Evolutionary conservation across 768 basidiomycete genomes (phyloP).

Genomic region (Boletus coccyginus): DNA sequence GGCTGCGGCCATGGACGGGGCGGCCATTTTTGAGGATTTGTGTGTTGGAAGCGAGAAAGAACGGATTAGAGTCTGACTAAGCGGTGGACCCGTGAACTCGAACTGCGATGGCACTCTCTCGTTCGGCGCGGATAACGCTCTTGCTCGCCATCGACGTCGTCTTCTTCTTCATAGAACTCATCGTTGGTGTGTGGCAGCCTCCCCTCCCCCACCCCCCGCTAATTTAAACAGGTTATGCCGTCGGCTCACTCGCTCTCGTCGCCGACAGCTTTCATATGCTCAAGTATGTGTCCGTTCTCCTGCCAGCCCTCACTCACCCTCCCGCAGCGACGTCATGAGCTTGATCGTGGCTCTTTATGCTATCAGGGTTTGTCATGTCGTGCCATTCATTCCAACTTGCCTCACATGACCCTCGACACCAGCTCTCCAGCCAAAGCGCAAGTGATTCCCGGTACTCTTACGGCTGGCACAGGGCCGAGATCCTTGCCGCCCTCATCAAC

Average conservation of each 20-base stretch:
- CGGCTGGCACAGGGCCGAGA: constrained; percentile 99
- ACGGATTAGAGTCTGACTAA: constrained; percentile 20
- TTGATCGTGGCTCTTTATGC: constrained; percentile 94
- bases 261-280: constrained; percentile 99
- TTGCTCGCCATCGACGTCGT: constrained; percentile 80
- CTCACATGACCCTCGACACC: constrained; percentile 8
- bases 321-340: constrained; percentile 89
- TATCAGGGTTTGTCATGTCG: constrained; percentile 55
- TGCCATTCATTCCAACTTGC: constrained; percentile 4
- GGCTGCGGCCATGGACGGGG: constrained; percentile 89
- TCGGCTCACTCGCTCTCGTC: constrained; percentile 91
- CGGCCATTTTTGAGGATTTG: constrained; percentile 43
- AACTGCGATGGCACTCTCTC: constrained; percentile 44
- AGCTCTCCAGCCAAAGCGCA: constrained; percentile 64
- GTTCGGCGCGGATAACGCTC: constrained; percentile 69
- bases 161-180: constrained; percentile 86
- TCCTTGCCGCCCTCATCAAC: constrained; percentile 91
- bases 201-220: constrained; percentile 9
- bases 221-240: constrained; percentile 73
- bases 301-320: constrained; percentile 11
- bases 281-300: constrained; percentile 56
- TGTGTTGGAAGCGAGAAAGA: background rate
- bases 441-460: constrained; percentile 84
- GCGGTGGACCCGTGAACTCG: background rate
- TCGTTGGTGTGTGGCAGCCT: constrained; percentile 53